Percentiles rank a stretch among this genome's conserved stretches.
Conservation (phyloP, 2,329 filamentous ascomycete species). For the Shiraia sp. region DNA sequence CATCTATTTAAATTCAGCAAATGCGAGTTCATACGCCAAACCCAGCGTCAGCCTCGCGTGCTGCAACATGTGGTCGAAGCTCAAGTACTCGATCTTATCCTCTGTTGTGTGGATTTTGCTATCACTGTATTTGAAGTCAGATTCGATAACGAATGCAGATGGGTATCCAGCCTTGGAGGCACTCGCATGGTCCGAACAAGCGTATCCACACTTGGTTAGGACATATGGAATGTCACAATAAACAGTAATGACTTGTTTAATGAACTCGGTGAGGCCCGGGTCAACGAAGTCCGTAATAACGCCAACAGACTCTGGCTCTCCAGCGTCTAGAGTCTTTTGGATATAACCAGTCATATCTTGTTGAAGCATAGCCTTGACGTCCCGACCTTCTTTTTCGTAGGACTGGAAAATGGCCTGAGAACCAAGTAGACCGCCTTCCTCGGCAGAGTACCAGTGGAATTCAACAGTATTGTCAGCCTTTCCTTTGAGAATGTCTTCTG, state of each 20-base stretch:
- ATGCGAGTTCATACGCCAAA: constrained; percentile 81
- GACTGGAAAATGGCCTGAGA: constrained; percentile 85
- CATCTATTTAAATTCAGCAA: constrained; percentile 65
- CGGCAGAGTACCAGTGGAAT: constrained; percentile 95
- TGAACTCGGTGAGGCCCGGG: constrained; percentile 78
- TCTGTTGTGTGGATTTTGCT: constrained; percentile 72
- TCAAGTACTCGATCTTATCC: constrained; percentile 71
- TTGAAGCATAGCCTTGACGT: constrained; percentile 95
- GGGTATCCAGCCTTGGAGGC: constrained; percentile 76
- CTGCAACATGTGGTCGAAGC: constrained; percentile 90
- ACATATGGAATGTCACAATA: constrained; percentile 90
- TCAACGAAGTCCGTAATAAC: constrained; percentile 94
- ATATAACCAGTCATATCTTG: constrained; percentile 92
- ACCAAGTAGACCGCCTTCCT: constrained; percentile 84
- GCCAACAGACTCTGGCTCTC: constrained; percentile 81
- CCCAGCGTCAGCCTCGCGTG: constrained; percentile 84
- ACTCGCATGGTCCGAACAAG: constrained; percentile 75
- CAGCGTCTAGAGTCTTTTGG: constrained; percentile 79
- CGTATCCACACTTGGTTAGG: constrained; percentile 87
- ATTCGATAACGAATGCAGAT: constrained; percentile 76
- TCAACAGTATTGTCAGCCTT: constrained; percentile 84
- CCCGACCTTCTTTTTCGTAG: constrained; percentile 72
- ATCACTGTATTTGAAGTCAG: constrained; percentile 66
- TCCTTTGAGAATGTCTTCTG: constrained; percentile 70
- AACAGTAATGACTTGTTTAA: constrained; percentile 82